Evolutionary conservation across 768 basidiomycete genomes (phyloP).

Genomic region (Sutorius australiensis): DNA sequence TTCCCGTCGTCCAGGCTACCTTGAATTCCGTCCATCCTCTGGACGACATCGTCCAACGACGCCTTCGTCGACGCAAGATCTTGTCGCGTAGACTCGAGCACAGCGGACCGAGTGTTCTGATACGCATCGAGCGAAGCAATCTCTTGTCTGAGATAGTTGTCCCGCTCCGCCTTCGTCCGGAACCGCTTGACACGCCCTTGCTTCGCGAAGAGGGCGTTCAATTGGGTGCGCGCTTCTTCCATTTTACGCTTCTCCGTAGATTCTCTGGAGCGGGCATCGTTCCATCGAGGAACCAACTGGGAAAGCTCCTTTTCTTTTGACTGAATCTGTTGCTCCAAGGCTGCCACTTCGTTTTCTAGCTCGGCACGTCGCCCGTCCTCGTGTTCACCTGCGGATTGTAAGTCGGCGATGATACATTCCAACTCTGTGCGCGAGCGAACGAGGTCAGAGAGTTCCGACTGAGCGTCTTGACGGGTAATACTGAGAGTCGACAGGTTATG

Average conservation of each 20-base stretch:
- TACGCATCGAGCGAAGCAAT: conserved; percentile 66
- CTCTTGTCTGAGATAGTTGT: conserved; percentile 77
- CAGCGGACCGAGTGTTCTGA: conserved; percentile 49
- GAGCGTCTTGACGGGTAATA: conserved; percentile 69
- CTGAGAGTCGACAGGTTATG: conserved; percentile 68
- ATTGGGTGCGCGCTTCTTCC: conserved; percentile 67
- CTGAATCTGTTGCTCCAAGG: conserved; percentile 56
- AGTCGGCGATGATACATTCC: conserved; percentile 77
- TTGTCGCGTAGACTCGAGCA: conserved; percentile 48
- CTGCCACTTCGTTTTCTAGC: conserved; percentile 60
- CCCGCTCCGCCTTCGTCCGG: conserved; percentile 76
- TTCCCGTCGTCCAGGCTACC: conserved; percentile 64
- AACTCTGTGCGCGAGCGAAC: conserved; percentile 82
- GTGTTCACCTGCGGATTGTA: conserved; percentile 59
- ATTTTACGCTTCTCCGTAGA: conserved; percentile 58
- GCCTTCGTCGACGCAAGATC: conserved; percentile 48
- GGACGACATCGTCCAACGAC: conserved; percentile 55
- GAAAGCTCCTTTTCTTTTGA: conserved; percentile 60
- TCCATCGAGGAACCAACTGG: conserved; percentile 70
- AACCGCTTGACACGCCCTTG: conserved; percentile 88
- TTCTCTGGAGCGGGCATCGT: conserved; percentile 49
- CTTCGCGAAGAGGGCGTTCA: conserved; percentile 80
- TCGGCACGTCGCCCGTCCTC: conserved; percentile 62
- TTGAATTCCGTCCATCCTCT: conserved; percentile 52
- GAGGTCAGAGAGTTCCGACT: conserved; percentile 83